Conservation (phyloP, 2,329 filamentous ascomycete genomes). For the Microthyrium microscopicum region DNA sequence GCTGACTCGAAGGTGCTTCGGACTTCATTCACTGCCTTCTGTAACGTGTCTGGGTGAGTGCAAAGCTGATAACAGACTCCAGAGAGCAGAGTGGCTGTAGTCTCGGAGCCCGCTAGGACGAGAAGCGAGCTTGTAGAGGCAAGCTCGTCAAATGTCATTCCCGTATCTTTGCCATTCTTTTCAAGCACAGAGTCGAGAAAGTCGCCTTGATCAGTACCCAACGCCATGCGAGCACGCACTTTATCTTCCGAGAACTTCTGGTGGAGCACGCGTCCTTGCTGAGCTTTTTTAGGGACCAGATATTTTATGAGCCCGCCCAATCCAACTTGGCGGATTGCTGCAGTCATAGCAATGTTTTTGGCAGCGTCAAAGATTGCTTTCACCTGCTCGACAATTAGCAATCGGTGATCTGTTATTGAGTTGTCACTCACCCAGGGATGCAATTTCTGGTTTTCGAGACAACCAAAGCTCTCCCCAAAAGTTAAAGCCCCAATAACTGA, state of each 20-base stretch:
- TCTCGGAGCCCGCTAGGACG: neutral
- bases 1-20: conserved; percentile 18
- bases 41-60: conserved; percentile 13
- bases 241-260: too few species aligned
- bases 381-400: too few species aligned
- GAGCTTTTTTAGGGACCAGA: neutral
- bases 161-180: neutral
- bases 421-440: too few species aligned
- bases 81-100: neutral
- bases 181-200: neutral
- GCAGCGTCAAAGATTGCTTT: neutral
- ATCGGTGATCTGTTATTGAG: too few species aligned
- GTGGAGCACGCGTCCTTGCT: too few species aligned
- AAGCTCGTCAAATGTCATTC: neutral
- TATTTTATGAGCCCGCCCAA: neutral
- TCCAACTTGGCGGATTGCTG: neutral
- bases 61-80: neutral
- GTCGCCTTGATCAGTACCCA: neutral
- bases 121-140: neutral
- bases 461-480: conserved; percentile 1
- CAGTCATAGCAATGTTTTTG: neutral
- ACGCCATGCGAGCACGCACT: too few species aligned
- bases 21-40: conserved; percentile 17
- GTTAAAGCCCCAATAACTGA: conserved; percentile 9
- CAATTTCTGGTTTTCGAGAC: too few species aligned